Percentiles rank a stretch among this genome's conserved stretches.
Conservation (phyloP, 768 basidiomycete genomes). For the Mycena maculata region DNA sequence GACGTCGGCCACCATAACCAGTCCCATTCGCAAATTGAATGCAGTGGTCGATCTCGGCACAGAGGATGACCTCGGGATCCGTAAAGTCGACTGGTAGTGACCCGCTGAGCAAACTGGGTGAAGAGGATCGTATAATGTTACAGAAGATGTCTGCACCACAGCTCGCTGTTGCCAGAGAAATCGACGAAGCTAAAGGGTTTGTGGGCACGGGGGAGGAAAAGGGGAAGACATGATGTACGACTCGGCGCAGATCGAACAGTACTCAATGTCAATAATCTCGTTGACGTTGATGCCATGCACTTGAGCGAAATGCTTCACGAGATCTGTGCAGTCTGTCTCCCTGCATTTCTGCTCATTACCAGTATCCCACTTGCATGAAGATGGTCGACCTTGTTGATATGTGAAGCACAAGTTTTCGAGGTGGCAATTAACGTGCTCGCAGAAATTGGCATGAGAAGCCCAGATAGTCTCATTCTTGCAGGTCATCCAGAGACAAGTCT, state of each 20-base stretch:
- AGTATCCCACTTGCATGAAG: neutral
- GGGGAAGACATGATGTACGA: neutral
- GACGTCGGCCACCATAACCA: neutral
- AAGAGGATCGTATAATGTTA: neutral
- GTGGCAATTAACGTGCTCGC: neutral
- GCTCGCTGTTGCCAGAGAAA: neutral
- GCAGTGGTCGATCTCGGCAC: neutral
- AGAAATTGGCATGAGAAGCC: neutral
- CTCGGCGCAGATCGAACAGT: neutral
- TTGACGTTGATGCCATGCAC: neutral
- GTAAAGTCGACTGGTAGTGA: neutral
- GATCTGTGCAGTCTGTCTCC: neutral
- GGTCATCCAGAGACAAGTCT: neutral
- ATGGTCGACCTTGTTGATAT: too few relatives aligned
- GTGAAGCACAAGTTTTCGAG: neutral
- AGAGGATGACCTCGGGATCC: neutral
- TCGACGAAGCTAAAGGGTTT: neutral
- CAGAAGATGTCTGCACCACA: neutral
- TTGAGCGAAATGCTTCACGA: neutral
- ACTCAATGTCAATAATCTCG: neutral
- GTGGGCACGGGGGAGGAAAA: neutral
- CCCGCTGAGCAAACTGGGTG: neutral
- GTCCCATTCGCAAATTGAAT: slow-evolving; percentile 12
- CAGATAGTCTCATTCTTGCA: neutral
- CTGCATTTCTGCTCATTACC: neutral